Evolutionary conservation across 805 yeast genomes (phyloP), one percentile per base, ranked within the genome.

Genomic region (Candida silvicultrix): DNA sequence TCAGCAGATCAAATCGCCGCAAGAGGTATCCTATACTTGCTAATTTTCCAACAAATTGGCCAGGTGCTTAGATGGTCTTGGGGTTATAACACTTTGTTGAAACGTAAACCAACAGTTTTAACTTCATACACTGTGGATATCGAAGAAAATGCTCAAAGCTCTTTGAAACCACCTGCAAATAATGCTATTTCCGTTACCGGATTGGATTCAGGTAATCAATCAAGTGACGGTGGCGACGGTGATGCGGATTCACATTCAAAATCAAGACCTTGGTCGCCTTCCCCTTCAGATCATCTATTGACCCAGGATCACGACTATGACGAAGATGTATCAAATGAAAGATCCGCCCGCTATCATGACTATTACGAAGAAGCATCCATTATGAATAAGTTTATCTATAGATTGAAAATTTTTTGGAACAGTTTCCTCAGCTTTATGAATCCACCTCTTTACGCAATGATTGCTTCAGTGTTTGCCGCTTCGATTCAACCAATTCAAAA

Each of bases 51-150:
- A 64, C 95, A 85, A 62, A 74, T 85, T 60, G 94, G 92, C 16
- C 95, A 85, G 63, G 80, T 85, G 54, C 66, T 85, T 48, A 75
- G 94, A 61, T 85, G 95, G 94, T 80, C 88, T 28, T 85, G 94
- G 92, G 95, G 95, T 44, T 85, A 80, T 62, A 85, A 85, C 59
- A 81, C 77, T 31, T 68, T 85, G 48, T 66, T 85, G 59, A 74
- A 78, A 53, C 79, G 74, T 54, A 71, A 78, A 48, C 65, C 75
- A 16, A 25, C 39, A 1, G 48, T 49, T 3, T 21, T 0, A 31
- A 43, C 23, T 18, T 14, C 55, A 56, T 25, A 65, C 62, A 32
- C 74, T 69, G 49, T 59, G 66, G 49, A 64, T 31, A 22, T 45
- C 8, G 32, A 38, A 25, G 32, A 29, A 28, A 18, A 20, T 8